Conservation (phyloP, 805 yeast species). For the Teunomyces lycoperdinae region DNA sequence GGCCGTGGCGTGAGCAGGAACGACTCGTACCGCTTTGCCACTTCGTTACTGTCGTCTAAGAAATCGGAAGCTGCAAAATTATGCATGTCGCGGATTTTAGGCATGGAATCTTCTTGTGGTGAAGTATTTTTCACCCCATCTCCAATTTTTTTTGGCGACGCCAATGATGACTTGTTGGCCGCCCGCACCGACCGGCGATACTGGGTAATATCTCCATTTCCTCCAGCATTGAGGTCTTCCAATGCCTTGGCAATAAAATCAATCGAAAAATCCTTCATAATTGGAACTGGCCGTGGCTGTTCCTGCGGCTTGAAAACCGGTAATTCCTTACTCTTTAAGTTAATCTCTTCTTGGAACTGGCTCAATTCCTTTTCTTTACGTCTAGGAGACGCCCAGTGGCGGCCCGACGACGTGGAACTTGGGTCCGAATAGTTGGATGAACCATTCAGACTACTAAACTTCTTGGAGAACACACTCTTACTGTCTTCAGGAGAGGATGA, state of each 20-base stretch:
- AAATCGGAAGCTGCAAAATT: slow-evolving; percentile 25
- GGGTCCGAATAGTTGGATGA: slow-evolving; percentile 38
- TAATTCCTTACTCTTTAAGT: slow-evolving; percentile 31
- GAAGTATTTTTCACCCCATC: slow-evolving; percentile 7
- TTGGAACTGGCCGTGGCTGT: slow-evolving; percentile 23
- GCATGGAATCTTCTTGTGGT: slow-evolving; percentile 16
- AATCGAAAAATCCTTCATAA: slow-evolving; percentile 42
- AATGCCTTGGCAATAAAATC: slow-evolving; percentile 46
- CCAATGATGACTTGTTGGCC: slow-evolving; percentile 9
- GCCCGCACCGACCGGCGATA: slow-evolving; percentile 38
- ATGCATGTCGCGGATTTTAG: slow-evolving; percentile 4
- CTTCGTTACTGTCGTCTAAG: slow-evolving; percentile 35
- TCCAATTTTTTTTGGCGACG: neutral
- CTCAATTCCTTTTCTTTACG: slow-evolving; percentile 29
- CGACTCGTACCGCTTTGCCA: slow-evolving; percentile 37
- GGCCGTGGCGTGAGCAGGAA: slow-evolving; percentile 17
- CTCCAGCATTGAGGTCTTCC: slow-evolving; percentile 44
- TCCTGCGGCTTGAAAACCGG: slow-evolving; percentile 12
- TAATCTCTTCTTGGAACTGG: slow-evolving; percentile 38
- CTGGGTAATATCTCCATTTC: slow-evolving; percentile 41
- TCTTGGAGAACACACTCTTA: slow-evolving; percentile 17
- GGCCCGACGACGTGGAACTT: slow-evolving; percentile 22
- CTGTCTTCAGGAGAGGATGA: slow-evolving; percentile 15
- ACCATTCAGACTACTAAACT: slow-evolving; percentile 6
- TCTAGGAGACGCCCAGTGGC: slow-evolving; percentile 46